Evolutionary conservation across 1,284 basidiomycete genomes (phyloP).

Genomic region (Sphaerobolus stellatus): DNA sequence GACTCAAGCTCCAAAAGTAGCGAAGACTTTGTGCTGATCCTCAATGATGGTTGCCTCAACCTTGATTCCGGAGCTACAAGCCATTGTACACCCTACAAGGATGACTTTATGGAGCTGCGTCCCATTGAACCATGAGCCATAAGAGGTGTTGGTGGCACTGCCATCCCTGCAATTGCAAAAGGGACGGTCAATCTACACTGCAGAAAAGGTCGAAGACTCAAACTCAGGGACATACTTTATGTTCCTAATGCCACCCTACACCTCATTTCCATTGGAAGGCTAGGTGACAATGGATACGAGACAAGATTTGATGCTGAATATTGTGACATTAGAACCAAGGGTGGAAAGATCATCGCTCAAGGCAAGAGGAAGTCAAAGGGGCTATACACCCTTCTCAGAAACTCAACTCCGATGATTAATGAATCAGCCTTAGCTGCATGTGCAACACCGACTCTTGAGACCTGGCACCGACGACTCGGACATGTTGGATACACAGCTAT

Average conservation of each 20-base stretch:
- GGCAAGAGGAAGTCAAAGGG: neutral
- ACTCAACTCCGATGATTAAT: neutral
- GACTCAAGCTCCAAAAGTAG: too few relatives aligned
- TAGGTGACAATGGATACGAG: neutral
- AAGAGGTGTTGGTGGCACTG: neutral
- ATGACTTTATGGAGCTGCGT: neutral
- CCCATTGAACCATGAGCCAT: neutral
- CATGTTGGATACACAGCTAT: slow-evolving; percentile 30
- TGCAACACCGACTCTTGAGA: slow-evolving; percentile 22
- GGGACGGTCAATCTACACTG: neutral
- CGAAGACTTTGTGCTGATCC: too few relatives aligned
- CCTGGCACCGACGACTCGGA: slow-evolving; percentile 33
- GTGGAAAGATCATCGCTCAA: neutral
- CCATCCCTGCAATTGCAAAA: neutral
- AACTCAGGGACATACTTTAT: neutral
- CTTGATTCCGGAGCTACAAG: neutral
- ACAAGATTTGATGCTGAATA: neutral
- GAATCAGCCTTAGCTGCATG: neutral
- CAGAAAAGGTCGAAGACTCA: neutral
- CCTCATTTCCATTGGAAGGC: neutral
- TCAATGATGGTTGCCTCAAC: too few relatives aligned
- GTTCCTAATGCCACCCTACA: neutral
- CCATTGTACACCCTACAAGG: neutral
- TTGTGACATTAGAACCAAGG: neutral
- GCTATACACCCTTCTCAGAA: neutral